phyloP scores from a whole-genome alignment of 129 eudicot genomes.

The Saposhnikovia divaricata region DNA sequence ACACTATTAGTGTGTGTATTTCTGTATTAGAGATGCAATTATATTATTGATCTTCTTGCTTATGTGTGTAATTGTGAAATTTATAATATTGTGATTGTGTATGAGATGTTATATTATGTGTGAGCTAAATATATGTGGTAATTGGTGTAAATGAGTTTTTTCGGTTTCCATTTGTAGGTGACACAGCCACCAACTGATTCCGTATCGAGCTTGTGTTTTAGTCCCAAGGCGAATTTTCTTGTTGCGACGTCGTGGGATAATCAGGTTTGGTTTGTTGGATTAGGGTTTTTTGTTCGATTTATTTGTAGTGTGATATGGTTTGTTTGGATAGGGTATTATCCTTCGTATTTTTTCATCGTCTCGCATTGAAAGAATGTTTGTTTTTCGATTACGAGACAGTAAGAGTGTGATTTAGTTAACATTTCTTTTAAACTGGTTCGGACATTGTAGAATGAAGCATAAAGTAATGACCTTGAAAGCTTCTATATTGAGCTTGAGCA shows the following conservation, averaged over 20 bases:
- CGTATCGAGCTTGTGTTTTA: conserved; percentile 26
- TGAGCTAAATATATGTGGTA: background rate
- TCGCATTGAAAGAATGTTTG: background rate
- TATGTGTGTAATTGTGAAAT: background rate
- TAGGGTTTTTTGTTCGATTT: background rate
- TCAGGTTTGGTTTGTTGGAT: conserved; percentile 41
- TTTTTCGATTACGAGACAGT: background rate
- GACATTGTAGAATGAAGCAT: background rate
- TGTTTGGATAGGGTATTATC: background rate
- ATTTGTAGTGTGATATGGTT: background rate
- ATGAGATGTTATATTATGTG: background rate
- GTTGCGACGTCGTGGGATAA: conserved; percentile 99
- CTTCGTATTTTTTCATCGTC: background rate
- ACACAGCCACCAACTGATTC: conserved; percentile 11
- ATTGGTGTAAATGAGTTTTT: background rate
- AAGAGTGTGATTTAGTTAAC: background rate
- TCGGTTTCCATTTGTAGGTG: background rate
- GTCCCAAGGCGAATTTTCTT: conserved; percentile 71
- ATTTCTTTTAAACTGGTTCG: background rate
- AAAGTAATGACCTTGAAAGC: background rate
- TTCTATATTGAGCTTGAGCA: background rate
- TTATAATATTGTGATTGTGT: background rate
- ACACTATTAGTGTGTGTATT: background rate
- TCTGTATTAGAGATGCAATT: background rate
- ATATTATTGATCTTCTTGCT: background rate